These are phyloP conservation scores for Panicum virgatum DNA, from an alignment of 202 grass and related monocot genomes.

Conservation along the genomic window DNA sequence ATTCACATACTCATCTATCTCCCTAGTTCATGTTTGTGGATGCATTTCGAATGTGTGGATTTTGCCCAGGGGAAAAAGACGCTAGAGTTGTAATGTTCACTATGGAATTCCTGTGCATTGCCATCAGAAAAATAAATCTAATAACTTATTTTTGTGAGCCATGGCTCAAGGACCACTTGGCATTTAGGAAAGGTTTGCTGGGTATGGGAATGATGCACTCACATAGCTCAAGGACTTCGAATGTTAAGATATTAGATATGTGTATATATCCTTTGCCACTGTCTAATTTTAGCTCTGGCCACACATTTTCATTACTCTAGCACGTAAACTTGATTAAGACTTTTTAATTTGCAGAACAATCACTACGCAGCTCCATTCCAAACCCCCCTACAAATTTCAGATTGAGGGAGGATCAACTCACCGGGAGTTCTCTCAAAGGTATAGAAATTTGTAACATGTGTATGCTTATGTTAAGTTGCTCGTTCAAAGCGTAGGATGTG, in stretches of 20 bases:
- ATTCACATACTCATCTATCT: neutral
- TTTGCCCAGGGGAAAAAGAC: neutral
- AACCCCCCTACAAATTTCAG: constrained; percentile 83
- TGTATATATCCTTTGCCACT: constrained; percentile 14
- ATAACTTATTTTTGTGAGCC: constrained; percentile 1
- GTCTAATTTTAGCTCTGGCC: constrained; percentile 37
- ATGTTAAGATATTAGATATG: neutral
- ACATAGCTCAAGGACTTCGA: constrained; percentile 11
- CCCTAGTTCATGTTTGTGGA: neutral
- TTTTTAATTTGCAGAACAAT: constrained; percentile 65
- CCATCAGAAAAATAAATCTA: neutral
- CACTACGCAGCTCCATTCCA: constrained; percentile 76
- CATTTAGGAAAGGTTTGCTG: constrained; percentile 15
- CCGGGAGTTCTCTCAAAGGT: constrained; percentile 93
- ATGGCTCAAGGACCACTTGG: neutral
- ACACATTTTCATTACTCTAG: constrained; percentile 15
- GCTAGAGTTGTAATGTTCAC: neutral
- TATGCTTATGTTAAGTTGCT: constrained; percentile 31
- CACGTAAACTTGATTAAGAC: constrained; percentile 35
- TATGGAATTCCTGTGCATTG: neutral
- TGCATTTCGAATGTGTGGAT: neutral
- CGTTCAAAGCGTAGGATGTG: neutral
- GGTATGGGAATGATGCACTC: neutral
- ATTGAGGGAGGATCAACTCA: constrained; percentile 80
- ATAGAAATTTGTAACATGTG: constrained; percentile 24